A percentile compares a stretch with the other conserved stretches of the same genome.
Conservation (phyloP, 2,329 filamentous ascomycete genomes). For the Aspergillus sojae region DNA sequence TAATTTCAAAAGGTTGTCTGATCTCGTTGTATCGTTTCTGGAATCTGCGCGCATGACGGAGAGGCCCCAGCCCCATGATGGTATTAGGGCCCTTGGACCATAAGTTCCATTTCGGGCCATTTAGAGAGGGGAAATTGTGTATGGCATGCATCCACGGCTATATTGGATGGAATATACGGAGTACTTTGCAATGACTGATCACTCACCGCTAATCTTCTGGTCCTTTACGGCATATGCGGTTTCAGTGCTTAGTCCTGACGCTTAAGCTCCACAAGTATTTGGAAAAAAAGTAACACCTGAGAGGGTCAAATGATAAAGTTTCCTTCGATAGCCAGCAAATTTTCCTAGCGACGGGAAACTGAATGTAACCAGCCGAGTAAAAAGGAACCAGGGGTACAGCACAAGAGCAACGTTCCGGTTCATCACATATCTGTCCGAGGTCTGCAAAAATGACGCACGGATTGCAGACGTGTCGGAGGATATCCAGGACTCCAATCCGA, state of each 20-base stretch:
- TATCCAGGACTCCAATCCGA: neutral
- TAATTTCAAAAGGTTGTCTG: neutral
- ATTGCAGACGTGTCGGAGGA: neutral
- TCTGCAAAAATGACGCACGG: neutral
- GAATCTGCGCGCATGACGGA: neutral
- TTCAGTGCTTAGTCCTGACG: neutral
- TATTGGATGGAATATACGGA: neutral
- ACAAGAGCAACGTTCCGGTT: neutral
- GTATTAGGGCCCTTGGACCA: neutral
- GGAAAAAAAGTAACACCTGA: neutral
- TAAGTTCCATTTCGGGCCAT: neutral
- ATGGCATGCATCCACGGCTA: neutral
- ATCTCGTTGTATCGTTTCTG: neutral
- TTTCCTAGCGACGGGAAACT: neutral
- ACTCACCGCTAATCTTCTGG: neutral
- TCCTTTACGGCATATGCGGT: neutral
- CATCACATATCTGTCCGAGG: neutral
- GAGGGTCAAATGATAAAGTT: neutral
- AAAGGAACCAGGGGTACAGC: neutral
- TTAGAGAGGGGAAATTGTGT: neutral
- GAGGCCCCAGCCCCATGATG: neutral
- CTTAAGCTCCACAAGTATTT: neutral
- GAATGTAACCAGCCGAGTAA: neutral
- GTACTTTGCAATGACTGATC: neutral
- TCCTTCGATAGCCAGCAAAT: neutral